Conservation (phyloP, 306 rosid species). For the Canavalia ensiformis region DNA sequence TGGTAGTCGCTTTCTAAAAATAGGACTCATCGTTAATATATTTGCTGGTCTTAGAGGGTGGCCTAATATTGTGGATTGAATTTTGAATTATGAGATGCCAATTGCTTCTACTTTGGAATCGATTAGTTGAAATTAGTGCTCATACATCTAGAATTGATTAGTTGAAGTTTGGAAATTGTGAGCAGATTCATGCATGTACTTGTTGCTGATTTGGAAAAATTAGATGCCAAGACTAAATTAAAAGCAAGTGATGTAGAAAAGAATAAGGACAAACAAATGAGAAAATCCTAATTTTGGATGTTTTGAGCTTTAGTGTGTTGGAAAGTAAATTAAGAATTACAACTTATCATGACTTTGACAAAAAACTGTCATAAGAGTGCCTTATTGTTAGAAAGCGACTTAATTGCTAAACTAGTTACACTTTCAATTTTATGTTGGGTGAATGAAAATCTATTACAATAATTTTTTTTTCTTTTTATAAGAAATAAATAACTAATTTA, state of each 20-base stretch:
- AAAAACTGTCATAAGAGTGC: no score
- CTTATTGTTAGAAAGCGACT: no score
- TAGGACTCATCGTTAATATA: not conserved
- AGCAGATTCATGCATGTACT: constrained; percentile 18
- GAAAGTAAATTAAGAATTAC: no score
- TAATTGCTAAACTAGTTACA: no score
- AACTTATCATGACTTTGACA: no score
- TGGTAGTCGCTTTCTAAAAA: not conserved
- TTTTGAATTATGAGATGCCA: constrained; percentile 8
- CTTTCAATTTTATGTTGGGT: no score
- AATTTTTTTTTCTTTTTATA: no score
- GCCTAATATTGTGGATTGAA: not conserved
- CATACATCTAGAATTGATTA: constrained; percentile 8
- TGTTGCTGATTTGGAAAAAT: constrained; percentile 1
- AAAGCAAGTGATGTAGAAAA: not conserved
- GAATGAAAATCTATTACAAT: no score
- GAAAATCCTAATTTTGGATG: not conserved
- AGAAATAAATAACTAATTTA: no score
- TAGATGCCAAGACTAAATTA: not conserved
- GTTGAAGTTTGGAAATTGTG: constrained; percentile 8
- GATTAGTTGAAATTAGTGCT: not conserved
- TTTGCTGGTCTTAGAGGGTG: not conserved
- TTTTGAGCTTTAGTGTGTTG: not conserved
- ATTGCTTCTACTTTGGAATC: constrained; percentile 13
- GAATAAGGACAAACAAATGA: not conserved